These are phyloP conservation scores for Fusarium haematococcum DNA, from an alignment of 2,329 filamentous ascomycete species.

Conservation along the genomic window DNA sequence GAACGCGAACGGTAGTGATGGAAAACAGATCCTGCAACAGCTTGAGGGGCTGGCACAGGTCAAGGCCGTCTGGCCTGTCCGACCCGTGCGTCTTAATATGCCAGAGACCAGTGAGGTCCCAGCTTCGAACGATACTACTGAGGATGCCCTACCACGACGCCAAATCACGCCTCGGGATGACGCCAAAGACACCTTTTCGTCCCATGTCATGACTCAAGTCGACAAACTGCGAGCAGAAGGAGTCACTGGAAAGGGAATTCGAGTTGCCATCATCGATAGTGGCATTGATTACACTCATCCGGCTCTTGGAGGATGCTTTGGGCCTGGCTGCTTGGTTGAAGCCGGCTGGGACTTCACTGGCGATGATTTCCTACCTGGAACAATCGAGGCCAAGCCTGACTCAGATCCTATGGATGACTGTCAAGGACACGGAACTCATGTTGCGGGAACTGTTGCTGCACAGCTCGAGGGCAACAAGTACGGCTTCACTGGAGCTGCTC, in stretches of 20 bases:
- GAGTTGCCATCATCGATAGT: conserved; percentile 62
- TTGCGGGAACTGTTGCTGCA: conserved; percentile 70
- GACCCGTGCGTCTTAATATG: neutral
- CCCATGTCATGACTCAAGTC: conserved; percentile 65
- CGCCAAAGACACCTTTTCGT: conserved; percentile 15
- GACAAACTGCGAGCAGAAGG: conserved; percentile 60
- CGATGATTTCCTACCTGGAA: conserved; percentile 53
- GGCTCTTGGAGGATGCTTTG: conserved; percentile 72
- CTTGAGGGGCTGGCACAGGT: neutral
- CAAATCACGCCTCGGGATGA: neutral
- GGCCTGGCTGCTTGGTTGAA: conserved; percentile 65
- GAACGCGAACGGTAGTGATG: neutral
- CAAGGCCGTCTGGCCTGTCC: neutral
- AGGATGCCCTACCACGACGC: neutral
- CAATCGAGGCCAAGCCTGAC: neutral
- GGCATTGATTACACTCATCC: conserved; percentile 71
- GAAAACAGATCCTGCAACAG: neutral
- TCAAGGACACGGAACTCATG: conserved; percentile 67
- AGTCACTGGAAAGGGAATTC: conserved; percentile 60
- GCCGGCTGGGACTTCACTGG: conserved; percentile 67
- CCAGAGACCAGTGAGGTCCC: neutral
- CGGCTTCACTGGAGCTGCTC: conserved; percentile 66
- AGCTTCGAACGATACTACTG: neutral
- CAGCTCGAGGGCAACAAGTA: conserved; percentile 56
- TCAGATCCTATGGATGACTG: conserved; percentile 62